Evolutionary conservation across 805 yeast species (phyloP).

Genomic region (Candida nemodendra): DNA sequence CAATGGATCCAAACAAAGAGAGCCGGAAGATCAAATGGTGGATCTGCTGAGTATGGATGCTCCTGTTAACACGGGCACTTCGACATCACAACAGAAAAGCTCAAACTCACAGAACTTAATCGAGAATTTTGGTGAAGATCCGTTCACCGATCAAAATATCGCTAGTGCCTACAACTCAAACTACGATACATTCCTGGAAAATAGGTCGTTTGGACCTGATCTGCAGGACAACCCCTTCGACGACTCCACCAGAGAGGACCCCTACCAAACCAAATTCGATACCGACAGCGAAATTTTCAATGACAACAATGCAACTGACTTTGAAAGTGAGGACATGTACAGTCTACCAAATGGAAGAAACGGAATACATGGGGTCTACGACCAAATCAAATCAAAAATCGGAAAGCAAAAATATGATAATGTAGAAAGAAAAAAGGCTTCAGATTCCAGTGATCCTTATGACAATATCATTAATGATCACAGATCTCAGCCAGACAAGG

Average conservation of each 20-base stretch:
- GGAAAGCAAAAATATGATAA: slow-evolving; percentile 27
- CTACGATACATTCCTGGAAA: slow-evolving; percentile 13
- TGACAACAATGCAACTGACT: slow-evolving; percentile 18
- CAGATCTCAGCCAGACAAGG: slow-evolving; percentile 25
- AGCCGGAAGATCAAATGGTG: neutral
- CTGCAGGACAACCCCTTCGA: slow-evolving; percentile 15
- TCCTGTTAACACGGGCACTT: neutral
- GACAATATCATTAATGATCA: slow-evolving; percentile 27
- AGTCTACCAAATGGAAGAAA: slow-evolving; percentile 11
- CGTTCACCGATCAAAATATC: slow-evolving; percentile 13
- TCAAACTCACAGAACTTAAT: neutral
- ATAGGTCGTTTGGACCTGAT: slow-evolving; percentile 5
- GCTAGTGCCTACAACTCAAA: slow-evolving; percentile 21
- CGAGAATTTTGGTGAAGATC: slow-evolving; percentile 12
- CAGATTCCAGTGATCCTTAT: slow-evolving; percentile 13
- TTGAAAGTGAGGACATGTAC: slow-evolving; percentile 18
- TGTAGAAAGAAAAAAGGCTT: slow-evolving; percentile 10
- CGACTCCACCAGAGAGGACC: slow-evolving; percentile 1
- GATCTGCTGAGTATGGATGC: slow-evolving; percentile 6
- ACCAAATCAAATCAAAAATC: slow-evolving; percentile 27
- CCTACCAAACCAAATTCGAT: slow-evolving; percentile 1
- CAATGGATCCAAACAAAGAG: neutral
- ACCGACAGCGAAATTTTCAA: slow-evolving; percentile 16
- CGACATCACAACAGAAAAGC: neutral
- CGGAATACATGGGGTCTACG: slow-evolving; percentile 31